These are phyloP conservation scores for Alnus glutinosa DNA, from an alignment of 306 rosid species.

Conservation along the genomic window DNA sequence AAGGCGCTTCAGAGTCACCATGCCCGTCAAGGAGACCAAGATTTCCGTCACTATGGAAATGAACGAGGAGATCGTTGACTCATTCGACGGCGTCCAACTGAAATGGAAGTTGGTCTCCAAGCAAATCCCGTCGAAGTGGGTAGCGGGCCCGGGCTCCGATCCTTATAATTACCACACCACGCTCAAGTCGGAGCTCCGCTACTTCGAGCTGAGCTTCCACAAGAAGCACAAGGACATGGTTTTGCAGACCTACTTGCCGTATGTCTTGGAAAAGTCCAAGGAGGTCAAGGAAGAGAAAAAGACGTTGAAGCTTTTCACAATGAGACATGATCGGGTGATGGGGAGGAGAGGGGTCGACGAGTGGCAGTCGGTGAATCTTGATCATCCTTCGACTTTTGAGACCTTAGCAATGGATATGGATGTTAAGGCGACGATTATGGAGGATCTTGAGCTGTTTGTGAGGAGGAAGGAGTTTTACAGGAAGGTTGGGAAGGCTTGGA, in stretches of 20 bases:
- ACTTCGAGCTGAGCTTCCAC: slow-evolving; percentile 26
- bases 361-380: slow-evolving; percentile 23
- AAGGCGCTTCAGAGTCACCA: slow-evolving; percentile 22
- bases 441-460: slow-evolving; percentile 33
- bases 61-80: slow-evolving; percentile 25
- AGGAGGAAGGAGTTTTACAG: slow-evolving; percentile 26
- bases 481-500: slow-evolving; percentile 37
- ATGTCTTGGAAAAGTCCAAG: slow-evolving; percentile 16
- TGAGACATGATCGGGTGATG: neutral
- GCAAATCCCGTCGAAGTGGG: slow-evolving; percentile 4
- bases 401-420: slow-evolving; percentile 32
- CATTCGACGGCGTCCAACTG: slow-evolving; percentile 17
- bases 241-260: slow-evolving; percentile 12
- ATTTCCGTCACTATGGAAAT: slow-evolving; percentile 12
- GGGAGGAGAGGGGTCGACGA: neutral
- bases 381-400: slow-evolving; percentile 28
- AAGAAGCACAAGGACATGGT: slow-evolving; percentile 24
- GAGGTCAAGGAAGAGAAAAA: slow-evolving; percentile 14
- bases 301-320: slow-evolving; percentile 23
- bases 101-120: slow-evolving; percentile 25
- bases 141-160: neutral
- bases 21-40: slow-evolving; percentile 17
- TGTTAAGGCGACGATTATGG: slow-evolving; percentile 21
- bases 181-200: neutral
- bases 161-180: neutral